phyloP scores from a whole-genome alignment of 2,329 filamentous ascomycete species.

The Claviceps maximensis region DNA sequence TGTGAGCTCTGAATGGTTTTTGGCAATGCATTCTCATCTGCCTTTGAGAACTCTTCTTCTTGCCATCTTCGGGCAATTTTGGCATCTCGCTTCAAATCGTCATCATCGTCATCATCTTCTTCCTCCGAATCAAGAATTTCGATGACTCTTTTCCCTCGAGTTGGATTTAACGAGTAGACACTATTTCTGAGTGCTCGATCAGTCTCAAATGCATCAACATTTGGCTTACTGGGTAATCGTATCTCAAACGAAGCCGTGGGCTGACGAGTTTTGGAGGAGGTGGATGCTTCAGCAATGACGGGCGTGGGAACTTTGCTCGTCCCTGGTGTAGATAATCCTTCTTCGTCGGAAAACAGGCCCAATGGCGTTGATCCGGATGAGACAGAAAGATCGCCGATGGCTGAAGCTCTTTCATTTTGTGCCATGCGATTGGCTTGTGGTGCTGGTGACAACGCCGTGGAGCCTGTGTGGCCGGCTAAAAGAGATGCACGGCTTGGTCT shows the following conservation, averaged over 20 bases:
- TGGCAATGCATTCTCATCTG: neutral
- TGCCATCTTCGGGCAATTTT: conserved; percentile 22
- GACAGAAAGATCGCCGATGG: conserved; percentile 15
- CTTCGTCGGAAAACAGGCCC: conserved; percentile 16
- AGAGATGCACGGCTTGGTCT: conserved; percentile 11
- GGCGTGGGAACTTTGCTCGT: conserved; percentile 25
- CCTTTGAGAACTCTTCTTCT: conserved; percentile 17
- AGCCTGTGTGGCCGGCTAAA: conserved; percentile 7
- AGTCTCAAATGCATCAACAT: conserved; percentile 9
- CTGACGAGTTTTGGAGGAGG: conserved; percentile 1
- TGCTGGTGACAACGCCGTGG: conserved; percentile 5
- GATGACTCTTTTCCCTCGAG: conserved; percentile 26
- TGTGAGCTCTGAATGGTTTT: conserved; percentile 2
- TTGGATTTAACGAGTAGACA: conserved; percentile 34
- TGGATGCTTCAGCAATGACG: conserved; percentile 10
- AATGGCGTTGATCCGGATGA: conserved; percentile 20
- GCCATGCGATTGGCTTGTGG: neutral
- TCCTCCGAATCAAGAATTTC: conserved; percentile 27
- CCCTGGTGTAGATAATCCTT: conserved; percentile 22
- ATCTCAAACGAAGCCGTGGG: conserved; percentile 15
- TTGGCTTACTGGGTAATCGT: conserved; percentile 13
- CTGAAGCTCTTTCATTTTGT: conserved; percentile 7
- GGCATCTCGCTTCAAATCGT: conserved; percentile 15
- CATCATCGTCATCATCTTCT: conserved; percentile 22
- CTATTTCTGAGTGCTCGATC: conserved; percentile 25